A percentile compares a stretch with the other conserved stretches of the same genome.
phyloP scores from a whole-genome alignment of 2,329 filamentous ascomycete genomes.

The Phyllosticta citriasiana region DNA sequence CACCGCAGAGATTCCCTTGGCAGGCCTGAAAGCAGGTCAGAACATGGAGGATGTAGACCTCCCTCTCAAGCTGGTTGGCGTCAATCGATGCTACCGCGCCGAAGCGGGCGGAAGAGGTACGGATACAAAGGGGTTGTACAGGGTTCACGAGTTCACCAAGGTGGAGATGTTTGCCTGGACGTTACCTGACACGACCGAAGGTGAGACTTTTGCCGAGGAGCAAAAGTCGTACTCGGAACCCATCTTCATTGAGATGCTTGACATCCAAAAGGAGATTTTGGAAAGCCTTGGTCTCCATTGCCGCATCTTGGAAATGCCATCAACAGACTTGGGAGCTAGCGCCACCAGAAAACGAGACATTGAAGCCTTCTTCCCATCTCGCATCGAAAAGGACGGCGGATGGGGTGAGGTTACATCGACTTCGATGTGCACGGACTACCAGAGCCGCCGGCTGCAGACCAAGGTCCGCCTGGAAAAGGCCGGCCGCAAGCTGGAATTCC shows the following conservation, averaged over 20 bases:
- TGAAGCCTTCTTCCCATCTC: conserved; percentile 84
- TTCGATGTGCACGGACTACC: conserved; percentile 91
- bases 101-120: conserved; percentile 85
- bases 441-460: conserved; percentile 72
- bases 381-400: conserved; percentile 54
- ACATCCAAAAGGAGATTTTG: conserved; percentile 78
- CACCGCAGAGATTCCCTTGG: conserved; percentile 90
- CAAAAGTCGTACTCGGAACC: conserved; percentile 29
- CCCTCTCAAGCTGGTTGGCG: conserved; percentile 70
- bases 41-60: conserved; percentile 56
- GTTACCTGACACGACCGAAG: conserved; percentile 37
- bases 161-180: conserved; percentile 98
- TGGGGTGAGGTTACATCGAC: conserved; percentile 93
- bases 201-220: conserved; percentile 22
- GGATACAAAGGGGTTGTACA: conserved; percentile 88
- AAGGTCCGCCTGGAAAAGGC: conserved; percentile 46
- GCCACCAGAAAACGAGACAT: conserved; percentile 85
- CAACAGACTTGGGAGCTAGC: conserved; percentile 77
- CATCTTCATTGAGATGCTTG: conserved; percentile 75
- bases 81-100: conserved; percentile 88
- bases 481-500: conserved; percentile 55
- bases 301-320: conserved; percentile 87
- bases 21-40: conserved; percentile 73
- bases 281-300: conserved; percentile 68
- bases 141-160: conserved; percentile 97